Evolutionary conservation across 2,329 filamentous ascomycete species (phyloP).

Genomic region (Verticillium zaregamsianum): DNA sequence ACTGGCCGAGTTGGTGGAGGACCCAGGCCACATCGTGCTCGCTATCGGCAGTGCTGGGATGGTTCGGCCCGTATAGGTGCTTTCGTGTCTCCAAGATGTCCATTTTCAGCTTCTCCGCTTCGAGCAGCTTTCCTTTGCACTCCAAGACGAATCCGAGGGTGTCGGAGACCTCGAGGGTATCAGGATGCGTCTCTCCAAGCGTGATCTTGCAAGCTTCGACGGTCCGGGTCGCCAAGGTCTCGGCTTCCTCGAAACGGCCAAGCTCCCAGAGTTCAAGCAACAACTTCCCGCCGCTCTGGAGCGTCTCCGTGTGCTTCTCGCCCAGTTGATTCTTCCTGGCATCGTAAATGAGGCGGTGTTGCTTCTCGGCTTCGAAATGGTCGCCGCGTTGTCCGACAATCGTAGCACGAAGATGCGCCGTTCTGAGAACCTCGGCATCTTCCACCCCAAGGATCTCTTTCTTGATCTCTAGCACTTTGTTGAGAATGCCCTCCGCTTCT

Average conservation of each 20-base stretch:
- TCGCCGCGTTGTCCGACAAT: neutral
- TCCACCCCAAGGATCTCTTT: neutral
- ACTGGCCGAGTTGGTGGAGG: neutral
- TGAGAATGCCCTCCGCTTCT: neutral
- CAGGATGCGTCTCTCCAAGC: neutral
- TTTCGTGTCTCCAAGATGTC: neutral
- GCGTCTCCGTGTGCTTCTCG: neutral
- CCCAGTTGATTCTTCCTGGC: neutral
- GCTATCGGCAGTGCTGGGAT: neutral
- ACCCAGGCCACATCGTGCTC: constrained; percentile 1
- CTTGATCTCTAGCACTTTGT: neutral
- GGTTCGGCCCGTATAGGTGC: neutral
- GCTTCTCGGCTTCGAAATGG: neutral
- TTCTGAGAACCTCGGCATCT: neutral
- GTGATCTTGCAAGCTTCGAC: neutral
- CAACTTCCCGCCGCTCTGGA: neutral
- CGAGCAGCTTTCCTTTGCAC: neutral
- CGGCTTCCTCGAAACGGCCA: neutral
- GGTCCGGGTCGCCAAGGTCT: neutral
- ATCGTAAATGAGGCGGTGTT: neutral
- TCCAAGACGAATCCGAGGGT: neutral
- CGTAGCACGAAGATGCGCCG: neutral
- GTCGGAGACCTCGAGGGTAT: neutral
- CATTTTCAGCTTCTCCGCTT: neutral
- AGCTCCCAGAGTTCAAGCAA: constrained; percentile 1